Evolutionary conservation across 305 asterid species (phyloP), one percentile per base, ranked within the genome.

Genomic region (Withania somnifera): DNA sequence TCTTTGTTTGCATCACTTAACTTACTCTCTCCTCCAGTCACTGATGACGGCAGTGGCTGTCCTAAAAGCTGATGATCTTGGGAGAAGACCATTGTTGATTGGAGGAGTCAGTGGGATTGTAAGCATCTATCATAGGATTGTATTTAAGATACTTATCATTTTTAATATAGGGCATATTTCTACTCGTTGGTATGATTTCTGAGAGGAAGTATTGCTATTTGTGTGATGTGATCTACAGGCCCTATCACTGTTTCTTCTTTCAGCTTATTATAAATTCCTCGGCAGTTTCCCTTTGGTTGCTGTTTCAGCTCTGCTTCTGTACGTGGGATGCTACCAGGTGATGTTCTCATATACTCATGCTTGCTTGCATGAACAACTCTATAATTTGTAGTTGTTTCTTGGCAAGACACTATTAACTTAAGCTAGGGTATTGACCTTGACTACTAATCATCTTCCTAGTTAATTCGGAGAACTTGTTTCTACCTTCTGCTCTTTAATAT

Each of bases 311-410:
- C 86, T 96, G 85, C 98, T 96, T 85, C 94, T 96, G 51, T 96
- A 96, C 67, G 98, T 96, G 30, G 99, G 99, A 66, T 92, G 98
- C 88, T 96, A 96, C 88, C 99, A 96, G 99, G 98, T 94, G 85
- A 88, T 76, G 36, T 19, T 81, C 78, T 66, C 34, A 67, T 81
- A 42, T 50, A 34, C 15, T 66, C 63, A 3, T 66, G 63, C 78
- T 50, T 66, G 50, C 54, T 50, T 36, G 50, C 50, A 1, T 1
- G 30, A 78, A 38, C 64, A 38, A 56, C 60, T 57, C 57, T 42
- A 22, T n/a, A 32, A 30, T 15, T 53, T 32, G 11, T n/a, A 77
- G 30, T 13, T 32, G 47, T 26, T 52, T 77, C 45, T 30, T 77
- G 22, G 75, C 47, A 66, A 34, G 58, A 73, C 78, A 73, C 19